phyloP scores from a whole-genome alignment of 2,329 filamentous ascomycete species.

The Incumbomyces lentus region DNA sequence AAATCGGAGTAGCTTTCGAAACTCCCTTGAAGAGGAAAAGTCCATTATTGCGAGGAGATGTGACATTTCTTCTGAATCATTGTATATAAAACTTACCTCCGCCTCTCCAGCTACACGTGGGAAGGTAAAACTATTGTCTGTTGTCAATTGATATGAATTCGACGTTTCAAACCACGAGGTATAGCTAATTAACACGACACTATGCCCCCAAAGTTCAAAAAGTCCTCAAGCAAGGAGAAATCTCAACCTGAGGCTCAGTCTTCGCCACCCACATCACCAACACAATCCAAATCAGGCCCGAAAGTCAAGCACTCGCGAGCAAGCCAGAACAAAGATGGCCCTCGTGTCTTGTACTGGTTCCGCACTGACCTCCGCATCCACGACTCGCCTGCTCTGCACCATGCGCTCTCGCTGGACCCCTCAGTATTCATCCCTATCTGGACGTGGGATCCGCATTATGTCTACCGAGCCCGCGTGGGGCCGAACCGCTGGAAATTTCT shows the following conservation, averaged over 20 bases:
- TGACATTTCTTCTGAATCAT: too few species aligned
- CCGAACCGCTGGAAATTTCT: constrained; percentile 67
- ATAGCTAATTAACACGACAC: not conserved
- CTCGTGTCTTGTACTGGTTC: constrained; percentile 66
- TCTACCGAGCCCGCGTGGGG: constrained; percentile 60
- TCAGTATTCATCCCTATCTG: constrained; percentile 63
- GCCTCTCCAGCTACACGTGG: too few species aligned
- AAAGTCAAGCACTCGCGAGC: constrained; percentile 10
- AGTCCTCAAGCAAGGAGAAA: not conserved
- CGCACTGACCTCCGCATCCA: constrained; percentile 67
- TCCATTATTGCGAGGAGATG: too few species aligned
- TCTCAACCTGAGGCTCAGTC: not conserved
- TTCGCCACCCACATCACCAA: not conserved
- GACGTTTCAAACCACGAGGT: too few species aligned
- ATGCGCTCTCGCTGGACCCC: constrained; percentile 60
- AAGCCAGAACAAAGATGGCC: constrained; percentile 10
- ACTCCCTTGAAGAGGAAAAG: too few species aligned
- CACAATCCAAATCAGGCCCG: constrained; percentile 6
- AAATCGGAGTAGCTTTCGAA: too few species aligned
- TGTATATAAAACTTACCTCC: too few species aligned
- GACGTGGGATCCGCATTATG: constrained; percentile 73
- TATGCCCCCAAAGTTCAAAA: constrained; percentile 9
- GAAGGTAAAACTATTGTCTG: too few species aligned
- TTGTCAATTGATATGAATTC: too few species aligned
- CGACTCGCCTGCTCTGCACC: constrained; percentile 63